Base-by-base conservation (phyloP, 2,329 filamentous ascomycete genomes). In the Diaporthe caulivora region DNA sequence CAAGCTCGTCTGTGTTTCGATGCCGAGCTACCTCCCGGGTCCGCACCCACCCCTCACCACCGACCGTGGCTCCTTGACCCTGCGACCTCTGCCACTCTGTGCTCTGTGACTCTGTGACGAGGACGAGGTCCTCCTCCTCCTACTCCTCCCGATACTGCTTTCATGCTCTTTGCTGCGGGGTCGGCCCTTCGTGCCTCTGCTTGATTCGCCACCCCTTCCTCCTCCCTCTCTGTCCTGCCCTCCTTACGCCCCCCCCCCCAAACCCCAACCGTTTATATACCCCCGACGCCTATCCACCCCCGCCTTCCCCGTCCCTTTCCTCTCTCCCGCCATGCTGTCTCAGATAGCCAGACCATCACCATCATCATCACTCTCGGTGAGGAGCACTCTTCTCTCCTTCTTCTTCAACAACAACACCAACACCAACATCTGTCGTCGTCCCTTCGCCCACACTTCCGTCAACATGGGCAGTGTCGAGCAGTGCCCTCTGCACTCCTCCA, bases 401-500 rank as follows among this genome's bases (percentile, higher is more conserved):
- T 21, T 17, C 9, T 9, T 10, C 42, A n/a, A 13, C 58, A 47
- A 13, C 4, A 40, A 31, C 40, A 26, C 26, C 40, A 9, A 21
- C 24, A n/a, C 37, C 18, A 37, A 17, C 40, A 51, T n/a, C 11
- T 51, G 42, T 29, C 26, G 37, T 47, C 58, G 58, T n/a, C 4
- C 58, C 18, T 67, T 55, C 29, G 54, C 57, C 18, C 49, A 31
- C 8, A 73, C 68, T 26, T 17, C 57, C 51, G 60, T 37, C 47
- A 74, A 67, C 34, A 74, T 74, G 72, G 72, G 72, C 65, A 71
- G 67, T 44, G 58, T 68, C 60, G 58, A 74, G 24, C 31, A 74
- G 58, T 74, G 72, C 60, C 72, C 72, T 34, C 47, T 75, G 72
- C 62, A 68, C 64, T 80, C 70, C 79, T 90, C 49, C 76, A 85